Evolutionary conservation across 148 eudicot genomes (phyloP).

Genomic region (Agrostemma githago): DNA sequence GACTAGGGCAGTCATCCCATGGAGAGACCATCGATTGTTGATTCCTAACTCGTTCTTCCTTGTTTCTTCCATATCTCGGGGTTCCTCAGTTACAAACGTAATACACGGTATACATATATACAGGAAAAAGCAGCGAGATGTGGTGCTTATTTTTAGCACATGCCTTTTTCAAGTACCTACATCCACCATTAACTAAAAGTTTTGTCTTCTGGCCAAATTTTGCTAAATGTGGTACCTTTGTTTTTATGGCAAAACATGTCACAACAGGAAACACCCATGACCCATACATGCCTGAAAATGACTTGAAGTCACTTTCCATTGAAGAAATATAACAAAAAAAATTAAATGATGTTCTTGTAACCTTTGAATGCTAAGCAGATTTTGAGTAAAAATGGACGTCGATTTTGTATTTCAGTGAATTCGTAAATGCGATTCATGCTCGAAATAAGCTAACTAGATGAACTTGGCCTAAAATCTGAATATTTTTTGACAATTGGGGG

Average conservation of each 20-base stretch:
- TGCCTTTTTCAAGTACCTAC: background rate
- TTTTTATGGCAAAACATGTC: background rate
- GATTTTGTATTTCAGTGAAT: background rate
- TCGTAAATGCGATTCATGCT: background rate
- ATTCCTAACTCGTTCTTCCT: background rate
- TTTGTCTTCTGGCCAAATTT: background rate
- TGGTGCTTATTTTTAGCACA: background rate
- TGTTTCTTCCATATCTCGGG: background rate
- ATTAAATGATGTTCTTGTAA: background rate
- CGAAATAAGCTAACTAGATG: background rate
- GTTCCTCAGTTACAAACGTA: background rate
- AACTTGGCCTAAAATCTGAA: background rate
- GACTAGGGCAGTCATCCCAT: constrained; percentile 11
- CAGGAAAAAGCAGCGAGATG: background rate
- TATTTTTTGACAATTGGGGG: background rate
- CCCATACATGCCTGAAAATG: constrained; percentile 3
- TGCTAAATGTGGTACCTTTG: background rate
- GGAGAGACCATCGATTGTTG: background rate
- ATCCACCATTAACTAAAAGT: too few relatives aligned
- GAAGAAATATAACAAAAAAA: constrained; percentile 1
- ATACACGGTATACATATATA: too few relatives aligned
- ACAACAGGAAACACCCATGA: background rate
- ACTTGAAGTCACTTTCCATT: background rate
- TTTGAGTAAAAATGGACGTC: background rate
- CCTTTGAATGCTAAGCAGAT: background rate